Evolutionary conservation across 768 basidiomycete genomes (phyloP), one percentile per base, ranked within the genome.

Genomic region (Kwoniella botswanensis): DNA sequence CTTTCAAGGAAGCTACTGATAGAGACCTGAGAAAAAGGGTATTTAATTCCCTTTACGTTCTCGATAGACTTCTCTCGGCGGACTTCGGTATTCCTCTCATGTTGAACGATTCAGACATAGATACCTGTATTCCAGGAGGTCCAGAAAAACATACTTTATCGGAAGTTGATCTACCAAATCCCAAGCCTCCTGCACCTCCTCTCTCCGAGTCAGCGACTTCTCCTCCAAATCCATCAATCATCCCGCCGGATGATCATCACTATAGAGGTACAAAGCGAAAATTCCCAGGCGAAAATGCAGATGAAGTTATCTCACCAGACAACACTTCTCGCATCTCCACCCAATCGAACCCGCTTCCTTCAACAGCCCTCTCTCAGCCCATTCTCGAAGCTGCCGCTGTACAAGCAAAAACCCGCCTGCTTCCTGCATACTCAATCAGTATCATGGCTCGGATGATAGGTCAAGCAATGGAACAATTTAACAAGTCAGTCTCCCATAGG

Each of bases 31-130:
- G 75, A 4, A 71, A 71, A 65, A 50, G 75, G 9, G 65, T 76
- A 10, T 76, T 76, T 42, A 71, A 68, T 67, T 74, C 75, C n/a
- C 26, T 71, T 21, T 76, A 74, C 44, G 58, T 70, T 9, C 60
- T 76, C 10, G 75, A 76, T 26, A 62, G 75, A 11, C 58, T 76
- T 4, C 71, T 76, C 21, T 65, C 73, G 6, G 73, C 71, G 9
- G 75, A 74, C 21, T 72, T 74, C 52, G 75, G 75, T 46, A 69
- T 74, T n/a, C 75, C 75, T 10, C 29, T 74, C 62, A 71, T 71
- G 65, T 60, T 76, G 44, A 73, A 56, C 60, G 72, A 76, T 53
- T 71, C 71, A 44, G 75, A 76, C 53, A 71, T 76, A 60, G 75
- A 76, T 55, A 65, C 62, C 13, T 76, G 75, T 42, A 35, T 71